Evolutionary conservation across 495 filamentous ascomycete species (phyloP).

Genomic region (Neurospora cerealis): DNA sequence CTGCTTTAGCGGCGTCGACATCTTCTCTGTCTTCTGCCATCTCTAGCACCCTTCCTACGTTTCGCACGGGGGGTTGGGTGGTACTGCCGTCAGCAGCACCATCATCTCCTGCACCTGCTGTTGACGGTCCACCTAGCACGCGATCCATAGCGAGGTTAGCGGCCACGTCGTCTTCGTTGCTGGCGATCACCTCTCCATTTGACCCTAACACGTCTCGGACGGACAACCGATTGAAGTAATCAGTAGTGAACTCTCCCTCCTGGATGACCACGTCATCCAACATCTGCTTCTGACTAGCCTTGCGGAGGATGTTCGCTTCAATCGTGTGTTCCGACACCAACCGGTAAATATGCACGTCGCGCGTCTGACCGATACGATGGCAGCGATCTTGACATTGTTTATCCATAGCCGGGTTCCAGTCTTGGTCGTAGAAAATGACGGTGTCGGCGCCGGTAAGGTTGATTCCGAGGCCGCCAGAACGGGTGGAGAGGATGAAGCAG

Average conservation of each 20-base stretch:
- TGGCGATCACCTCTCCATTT: slow-evolving; percentile 41
- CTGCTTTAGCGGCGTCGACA: slow-evolving; percentile 72
- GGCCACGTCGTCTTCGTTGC: slow-evolving; percentile 49
- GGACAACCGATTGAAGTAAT: slow-evolving; percentile 81
- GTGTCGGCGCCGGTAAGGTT: slow-evolving; percentile 96
- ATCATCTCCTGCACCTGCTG: background rate
- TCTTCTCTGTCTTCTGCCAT: slow-evolving; percentile 91
- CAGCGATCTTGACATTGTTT: slow-evolving; percentile 98
- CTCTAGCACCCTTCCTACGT: slow-evolving; percentile 57
- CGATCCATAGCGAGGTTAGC: slow-evolving; percentile 79
- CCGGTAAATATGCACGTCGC: slow-evolving; percentile 97
- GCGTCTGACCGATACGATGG: slow-evolving; percentile 95
- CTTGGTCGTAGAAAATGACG: slow-evolving; percentile 98
- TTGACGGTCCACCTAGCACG: slow-evolving; percentile 49
- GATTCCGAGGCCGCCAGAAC: slow-evolving; percentile 91
- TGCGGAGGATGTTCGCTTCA: slow-evolving; percentile 95
- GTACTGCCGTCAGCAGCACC: slow-evolving; percentile 27
- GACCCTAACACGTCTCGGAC: slow-evolving; percentile 60
- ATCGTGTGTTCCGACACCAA: slow-evolving; percentile 97
- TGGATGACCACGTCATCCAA: slow-evolving; percentile 97
- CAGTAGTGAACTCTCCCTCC: slow-evolving; percentile 96
- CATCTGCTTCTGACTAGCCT: slow-evolving; percentile 94
- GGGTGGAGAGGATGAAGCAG: slow-evolving; percentile 88
- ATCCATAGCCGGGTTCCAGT: slow-evolving; percentile 99
- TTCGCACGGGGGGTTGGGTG: slow-evolving; percentile 14